Conservation (phyloP, 192 early-diverging fungal genomes). For the Coemansia sp. region DNA sequence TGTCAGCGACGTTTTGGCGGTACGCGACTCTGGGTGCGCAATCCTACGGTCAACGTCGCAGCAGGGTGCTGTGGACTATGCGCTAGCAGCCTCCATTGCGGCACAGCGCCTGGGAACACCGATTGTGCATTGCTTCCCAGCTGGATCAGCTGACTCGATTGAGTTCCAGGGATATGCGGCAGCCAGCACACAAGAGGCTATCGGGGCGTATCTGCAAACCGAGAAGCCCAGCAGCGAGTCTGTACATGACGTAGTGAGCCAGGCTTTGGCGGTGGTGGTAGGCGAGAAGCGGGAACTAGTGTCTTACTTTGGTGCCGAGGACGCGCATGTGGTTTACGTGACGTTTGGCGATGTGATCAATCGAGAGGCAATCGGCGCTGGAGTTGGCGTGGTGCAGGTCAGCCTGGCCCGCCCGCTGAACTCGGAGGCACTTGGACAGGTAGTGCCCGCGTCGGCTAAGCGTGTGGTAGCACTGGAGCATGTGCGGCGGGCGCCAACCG, state of each 20-base stretch:
- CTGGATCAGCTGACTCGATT: slow-evolving; percentile 3
- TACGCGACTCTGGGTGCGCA: slow-evolving; percentile 77
- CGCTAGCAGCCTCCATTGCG: slow-evolving; percentile 75
- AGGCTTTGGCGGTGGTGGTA: slow-evolving; percentile 25
- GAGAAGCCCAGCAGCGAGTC: slow-evolving; percentile 13
- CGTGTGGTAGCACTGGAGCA: slow-evolving; percentile 67
- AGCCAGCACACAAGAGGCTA: slow-evolving; percentile 39
- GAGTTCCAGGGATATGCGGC: slow-evolving; percentile 32
- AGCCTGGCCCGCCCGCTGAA: slow-evolving; percentile 79
- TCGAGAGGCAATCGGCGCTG: not conserved
- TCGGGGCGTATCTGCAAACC: slow-evolving; percentile 42
- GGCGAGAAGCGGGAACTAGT: slow-evolving; percentile 13
- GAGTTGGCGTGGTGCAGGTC: slow-evolving; percentile 75
- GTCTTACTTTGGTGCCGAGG: slow-evolving; percentile 29
- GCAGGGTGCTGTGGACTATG: slow-evolving; percentile 83
- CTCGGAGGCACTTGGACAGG: slow-evolving; percentile 53
- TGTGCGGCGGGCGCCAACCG: slow-evolving; percentile 59
- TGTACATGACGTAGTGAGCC: slow-evolving; percentile 7
- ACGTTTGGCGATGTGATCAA: slow-evolving; percentile 54
- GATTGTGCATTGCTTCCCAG: slow-evolving; percentile 66
- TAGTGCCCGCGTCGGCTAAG: slow-evolving; percentile 65
- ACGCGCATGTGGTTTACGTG: slow-evolving; percentile 74
- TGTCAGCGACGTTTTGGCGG: slow-evolving; percentile 64
- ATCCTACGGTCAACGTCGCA: slow-evolving; percentile 72
- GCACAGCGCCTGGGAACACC: slow-evolving; percentile 60